Conservation (phyloP, 139 green algal species). For the Chlorella sp. region DNA sequence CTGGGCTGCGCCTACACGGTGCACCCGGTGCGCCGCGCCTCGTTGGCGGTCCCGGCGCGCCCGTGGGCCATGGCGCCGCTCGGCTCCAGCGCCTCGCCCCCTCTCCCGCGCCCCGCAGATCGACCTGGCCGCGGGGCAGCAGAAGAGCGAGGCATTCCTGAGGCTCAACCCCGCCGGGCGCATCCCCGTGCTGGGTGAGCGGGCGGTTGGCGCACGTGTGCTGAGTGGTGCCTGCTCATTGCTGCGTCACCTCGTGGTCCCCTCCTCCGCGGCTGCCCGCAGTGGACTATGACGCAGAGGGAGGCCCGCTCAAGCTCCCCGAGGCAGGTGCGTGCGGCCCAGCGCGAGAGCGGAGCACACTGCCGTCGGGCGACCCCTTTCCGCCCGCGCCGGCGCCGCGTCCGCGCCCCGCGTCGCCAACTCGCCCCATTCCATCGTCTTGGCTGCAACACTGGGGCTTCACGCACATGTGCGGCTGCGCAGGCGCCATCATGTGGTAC, state of each 20-base stretch:
- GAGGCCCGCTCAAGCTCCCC: background rate
- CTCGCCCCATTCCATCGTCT: background rate
- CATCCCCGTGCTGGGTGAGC: slow-evolving; percentile 4
- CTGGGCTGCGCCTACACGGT: background rate
- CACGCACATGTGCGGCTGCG: too few species aligned
- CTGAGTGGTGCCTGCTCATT: background rate
- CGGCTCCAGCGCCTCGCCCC: background rate
- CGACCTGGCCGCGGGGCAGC: background rate
- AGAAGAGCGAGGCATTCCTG: background rate
- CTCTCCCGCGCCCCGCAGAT: background rate
- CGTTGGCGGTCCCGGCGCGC: background rate
- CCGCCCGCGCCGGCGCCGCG: background rate
- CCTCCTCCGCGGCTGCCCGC: too few species aligned
- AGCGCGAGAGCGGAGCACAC: background rate
- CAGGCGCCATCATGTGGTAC: slow-evolving; percentile 11
- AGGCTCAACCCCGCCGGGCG: background rate
- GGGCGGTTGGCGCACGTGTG: background rate
- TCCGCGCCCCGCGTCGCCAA: background rate
- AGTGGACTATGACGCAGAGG: too few species aligned
- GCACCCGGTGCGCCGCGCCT: background rate
- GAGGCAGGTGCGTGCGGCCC: background rate
- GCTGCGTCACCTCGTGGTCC: background rate
- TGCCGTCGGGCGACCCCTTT: too few species aligned
- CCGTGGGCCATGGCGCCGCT: background rate
- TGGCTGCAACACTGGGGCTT: background rate